Base-by-base conservation (phyloP, 2,329 filamentous ascomycete species). In the Fusarium beomiforme region DNA sequence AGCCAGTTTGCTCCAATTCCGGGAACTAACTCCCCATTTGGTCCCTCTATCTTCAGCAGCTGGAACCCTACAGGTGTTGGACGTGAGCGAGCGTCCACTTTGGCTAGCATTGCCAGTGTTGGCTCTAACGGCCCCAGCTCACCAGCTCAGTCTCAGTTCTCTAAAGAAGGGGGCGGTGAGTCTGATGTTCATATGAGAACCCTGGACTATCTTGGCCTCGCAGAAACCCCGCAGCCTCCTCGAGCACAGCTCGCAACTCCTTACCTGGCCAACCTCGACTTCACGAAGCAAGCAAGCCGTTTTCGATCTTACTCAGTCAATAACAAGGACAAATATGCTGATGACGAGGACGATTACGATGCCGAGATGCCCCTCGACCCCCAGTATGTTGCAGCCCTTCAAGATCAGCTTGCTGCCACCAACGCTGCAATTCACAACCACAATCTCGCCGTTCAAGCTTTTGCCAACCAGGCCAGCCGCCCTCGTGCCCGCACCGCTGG, bases 251-350 rank as follows among this genome's bases (percentile, higher is more conserved):
- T 97, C 69, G 90, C 90, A 43, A 91, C 93, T 12, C 91, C 92
- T 5, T 92, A 94, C 71, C 86, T 95, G 36, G 91, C 92, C 46
- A 92, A 92, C 77, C 85, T 95, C 67, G 90, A 91, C 68, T 91
- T 93, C 78, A 88, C 93, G 72, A 92, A 91, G 78, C 92, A 93
- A 75, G 87, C 91, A 46, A 98, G 93, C 80, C 90, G 96, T 56
- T 97, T 98, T 85, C 91, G 96, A 49, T 99, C 96, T 3, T 98
- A 98, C 81, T 99, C 96, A 2, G 96, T 99, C 72, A 99, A 99
- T 81, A 97, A 97, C 60, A 98, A 97, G 82, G 95, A 98, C 80
- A 97, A 96, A 80, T 98, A 98, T 76, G 95, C 93, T 5, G 94
- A 97, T 75, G 92, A 94, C 49, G 95, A 97, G 56, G 92, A 94